Percentiles rank a stretch among this genome's conserved stretches.
Conservation (phyloP, 345 rosid genomes). For the Brassica juncea region DNA sequence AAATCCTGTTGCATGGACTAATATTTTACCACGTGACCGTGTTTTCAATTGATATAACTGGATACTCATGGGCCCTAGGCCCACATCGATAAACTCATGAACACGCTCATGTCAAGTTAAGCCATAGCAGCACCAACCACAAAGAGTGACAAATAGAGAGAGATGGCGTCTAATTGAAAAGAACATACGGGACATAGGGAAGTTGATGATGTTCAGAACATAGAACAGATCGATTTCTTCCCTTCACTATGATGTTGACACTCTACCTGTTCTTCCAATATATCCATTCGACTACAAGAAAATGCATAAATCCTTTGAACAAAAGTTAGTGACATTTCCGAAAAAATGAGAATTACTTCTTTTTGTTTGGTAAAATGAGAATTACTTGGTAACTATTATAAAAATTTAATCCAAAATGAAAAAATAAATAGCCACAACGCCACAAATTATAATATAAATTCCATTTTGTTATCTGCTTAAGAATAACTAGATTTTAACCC, state of each 20-base stretch:
- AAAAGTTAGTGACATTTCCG: background rate
- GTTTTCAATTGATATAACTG: no score
- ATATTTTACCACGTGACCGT: no score
- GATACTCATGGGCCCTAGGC: no score
- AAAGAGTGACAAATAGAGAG: no score
- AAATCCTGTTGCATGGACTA: no score
- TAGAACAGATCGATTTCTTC: constrained; percentile 5
- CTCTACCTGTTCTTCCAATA: background rate
- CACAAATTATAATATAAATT: background rate
- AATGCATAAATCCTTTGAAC: background rate
- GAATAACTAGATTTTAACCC: no score
- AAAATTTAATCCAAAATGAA: background rate
- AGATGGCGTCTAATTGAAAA: no score
- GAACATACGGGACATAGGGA: constrained; percentile 3
- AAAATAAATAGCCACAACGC: background rate
- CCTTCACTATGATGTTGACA: constrained; percentile 3
- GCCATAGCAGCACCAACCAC: no score
- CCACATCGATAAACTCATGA: no score
- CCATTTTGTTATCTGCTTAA: background rate
- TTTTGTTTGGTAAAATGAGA: background rate
- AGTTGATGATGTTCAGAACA: constrained; percentile 5
- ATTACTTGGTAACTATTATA: background rate
- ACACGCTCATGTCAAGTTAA: no score
- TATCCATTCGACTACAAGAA: background rate
- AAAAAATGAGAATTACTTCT: background rate